Conservation (phyloP, 768 basidiomycete species). For the Boletales sp. region DNA sequence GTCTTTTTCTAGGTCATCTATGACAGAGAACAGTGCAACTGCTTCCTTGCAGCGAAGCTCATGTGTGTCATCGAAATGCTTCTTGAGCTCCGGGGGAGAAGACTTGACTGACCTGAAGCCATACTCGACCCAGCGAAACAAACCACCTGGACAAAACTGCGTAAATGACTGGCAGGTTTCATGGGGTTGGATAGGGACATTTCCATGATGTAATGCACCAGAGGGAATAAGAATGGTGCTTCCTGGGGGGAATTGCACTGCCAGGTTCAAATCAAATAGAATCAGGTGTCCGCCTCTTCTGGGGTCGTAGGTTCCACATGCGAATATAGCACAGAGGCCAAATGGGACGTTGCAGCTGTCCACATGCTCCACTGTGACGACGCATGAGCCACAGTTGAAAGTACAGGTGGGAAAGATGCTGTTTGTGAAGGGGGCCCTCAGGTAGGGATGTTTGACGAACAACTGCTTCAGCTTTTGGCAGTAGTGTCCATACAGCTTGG, state of each 20-base stretch:
- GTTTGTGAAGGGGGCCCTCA: slow-evolving; percentile 18
- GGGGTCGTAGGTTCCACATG: slow-evolving; percentile 17
- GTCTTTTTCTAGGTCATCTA: too few relatives aligned
- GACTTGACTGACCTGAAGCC: not conserved
- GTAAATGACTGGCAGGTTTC: slow-evolving; percentile 5
- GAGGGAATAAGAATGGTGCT: not conserved
- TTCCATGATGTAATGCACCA: not conserved
- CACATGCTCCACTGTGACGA: slow-evolving; percentile 15
- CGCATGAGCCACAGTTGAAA: slow-evolving; percentile 30
- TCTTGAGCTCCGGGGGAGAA: too few relatives aligned
- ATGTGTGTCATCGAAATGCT: too few relatives aligned
- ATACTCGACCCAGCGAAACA: not conserved
- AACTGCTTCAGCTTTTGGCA: not conserved
- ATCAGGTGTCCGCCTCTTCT: not conserved
- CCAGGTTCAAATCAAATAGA: not conserved
- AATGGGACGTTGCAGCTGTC: slow-evolving; percentile 31
- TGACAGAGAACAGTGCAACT: too few relatives aligned
- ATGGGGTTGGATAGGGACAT: not conserved
- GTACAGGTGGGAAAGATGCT: slow-evolving; percentile 25
- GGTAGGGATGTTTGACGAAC: too few relatives aligned
- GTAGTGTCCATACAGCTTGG: slow-evolving; percentile 15
- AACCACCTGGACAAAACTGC: slow-evolving; percentile 1
- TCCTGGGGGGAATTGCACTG: not conserved
- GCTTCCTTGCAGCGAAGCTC: too few relatives aligned
- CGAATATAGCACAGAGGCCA: slow-evolving; percentile 32